Evolutionary conservation across 148 eudicot genomes (phyloP), one percentile per base, ranked within the genome.

Genomic region (Arctostaphylos glauca): DNA sequence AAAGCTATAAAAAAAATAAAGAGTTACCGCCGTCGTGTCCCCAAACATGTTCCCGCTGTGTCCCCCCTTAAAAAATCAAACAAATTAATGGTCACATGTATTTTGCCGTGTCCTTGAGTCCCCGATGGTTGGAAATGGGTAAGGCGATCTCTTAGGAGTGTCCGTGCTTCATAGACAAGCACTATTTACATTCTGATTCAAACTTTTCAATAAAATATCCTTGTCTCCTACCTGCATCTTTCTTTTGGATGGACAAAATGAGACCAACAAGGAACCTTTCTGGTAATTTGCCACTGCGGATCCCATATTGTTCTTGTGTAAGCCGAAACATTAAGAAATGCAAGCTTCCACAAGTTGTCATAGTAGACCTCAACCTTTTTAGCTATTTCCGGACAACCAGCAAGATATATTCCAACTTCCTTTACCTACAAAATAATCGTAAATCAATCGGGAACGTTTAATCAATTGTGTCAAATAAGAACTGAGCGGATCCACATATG

Each of bases 211-310:
- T 72, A 46, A 76, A 73, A 59, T 31, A 71, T 23, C 38, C 18
- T 21, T 73, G 18, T 60, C 72, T 5, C 88, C 76, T 93, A 95
- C 98, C 89, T 88, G 93, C 98, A 95, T 84, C 97, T 87, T 81
- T 89, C 88, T 53, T 90, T 72, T 19, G 81, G 71, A 56, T 84
- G 83, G 80, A 93, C 77, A 83, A 95, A 95, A 86, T 92, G 92
- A n/a, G 98, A 95, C 98, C 97, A 95, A 82, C 98, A 95, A 49
- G 97, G 97, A 76, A 95, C 97, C 80, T 89, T 91, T 85, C 98
- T 89, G 78, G 70, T 86, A 75, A 90, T 77, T 79, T 92, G 97
- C 93, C 93, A 93, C 68, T 91, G 93, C 9, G 89, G 87, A 89
- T 95, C 98, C 92, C 88, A 90, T 12, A 84, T 83, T 78, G 87